These are phyloP conservation scores for Pelomyxa schiedti DNA, from an alignment of 78 protist genomes.

Conservation along the genomic window DNA sequence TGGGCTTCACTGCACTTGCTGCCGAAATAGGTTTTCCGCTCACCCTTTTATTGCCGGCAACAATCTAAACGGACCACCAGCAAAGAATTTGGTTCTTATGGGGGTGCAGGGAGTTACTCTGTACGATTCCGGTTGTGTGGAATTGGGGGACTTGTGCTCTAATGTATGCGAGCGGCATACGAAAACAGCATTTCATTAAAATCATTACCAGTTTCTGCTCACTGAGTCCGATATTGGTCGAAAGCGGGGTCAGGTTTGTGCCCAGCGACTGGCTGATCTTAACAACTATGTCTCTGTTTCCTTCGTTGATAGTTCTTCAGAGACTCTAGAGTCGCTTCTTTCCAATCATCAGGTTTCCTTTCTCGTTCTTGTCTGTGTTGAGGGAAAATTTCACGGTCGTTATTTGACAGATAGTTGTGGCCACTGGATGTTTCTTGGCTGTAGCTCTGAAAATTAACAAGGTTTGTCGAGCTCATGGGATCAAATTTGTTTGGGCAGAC, in stretches of 20 bases:
- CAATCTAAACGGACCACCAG: conserved; percentile 13
- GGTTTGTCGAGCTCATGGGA: conserved; percentile 28
- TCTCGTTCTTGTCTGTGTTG: not conserved
- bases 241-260: conserved; percentile 42
- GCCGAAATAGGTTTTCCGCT: conserved; percentile 67
- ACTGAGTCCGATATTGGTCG: conserved; percentile 53
- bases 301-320: conserved; percentile 11
- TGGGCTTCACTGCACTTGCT: conserved; percentile 91
- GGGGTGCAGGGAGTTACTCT: conserved; percentile 87
- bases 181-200: not conserved
- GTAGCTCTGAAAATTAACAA: conserved; percentile 35
- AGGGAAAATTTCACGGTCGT: too few species aligned
- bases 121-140: conserved; percentile 53
- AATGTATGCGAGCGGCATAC: conserved; percentile 33
- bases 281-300: conserved; percentile 51
- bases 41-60: not conserved
- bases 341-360: conserved; percentile 14
- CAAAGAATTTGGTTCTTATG: conserved; percentile 94
- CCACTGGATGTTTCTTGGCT: conserved; percentile 10
- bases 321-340: conserved; percentile 25
- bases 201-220: conserved; percentile 61
- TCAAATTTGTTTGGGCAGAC: conserved; percentile 34
- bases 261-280: conserved; percentile 49
- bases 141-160: conserved; percentile 50
- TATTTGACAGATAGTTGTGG: conserved; percentile 29